Base-by-base conservation (phyloP, 1,284 basidiomycete species). In the Malassezia brasiliensis region DNA sequence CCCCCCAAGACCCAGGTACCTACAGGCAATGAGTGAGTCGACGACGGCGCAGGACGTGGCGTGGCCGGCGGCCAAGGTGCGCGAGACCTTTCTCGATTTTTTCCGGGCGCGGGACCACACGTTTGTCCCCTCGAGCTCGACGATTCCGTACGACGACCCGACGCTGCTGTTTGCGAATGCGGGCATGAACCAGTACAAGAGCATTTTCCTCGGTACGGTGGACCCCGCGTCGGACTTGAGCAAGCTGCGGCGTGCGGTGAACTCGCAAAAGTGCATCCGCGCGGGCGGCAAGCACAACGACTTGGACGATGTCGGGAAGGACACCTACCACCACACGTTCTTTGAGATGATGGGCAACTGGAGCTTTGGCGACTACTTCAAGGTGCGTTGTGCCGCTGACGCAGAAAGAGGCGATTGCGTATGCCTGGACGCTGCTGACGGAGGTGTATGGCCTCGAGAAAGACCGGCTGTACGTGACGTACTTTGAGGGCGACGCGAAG, bases 271-370 rank as follows among this genome's bases (percentile, higher is more conserved):
- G 77, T 98, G 94, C 76, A 98, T 98, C 65, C 83, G 93, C 61
- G 93, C 93, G 5, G 93, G 93, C 52, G 93, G 93, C 69, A 98
- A 98, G 77, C 93, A 98, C 77, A 98, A 98, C 68, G 91, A 98
- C 77, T 81, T 98, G 52, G 94, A 98, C 75, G 93, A 98, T 76
- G 93, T 98, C 54, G 93, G 93, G 46, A 94, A 93, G 77, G 93
- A 98, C 75, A 88, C 87, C 1, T 90, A 90, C 74, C 89, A 81
- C 70, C 80, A 96, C 77, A 98, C 94, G 3, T 98, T 98, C 79
- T 98, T 98, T 74, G 93, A 98, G 78, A 98, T 98, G 93, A 79
- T 98, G 61, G 93, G 93, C 41, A 98, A 98, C 77, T 98, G 93
- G 93, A 96, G 90, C 10, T 98, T 98, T 68, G 93, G 93, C 5